phyloP scores from a whole-genome alignment of 139 green algal genomes.

The Picochlorum sp. region DNA sequence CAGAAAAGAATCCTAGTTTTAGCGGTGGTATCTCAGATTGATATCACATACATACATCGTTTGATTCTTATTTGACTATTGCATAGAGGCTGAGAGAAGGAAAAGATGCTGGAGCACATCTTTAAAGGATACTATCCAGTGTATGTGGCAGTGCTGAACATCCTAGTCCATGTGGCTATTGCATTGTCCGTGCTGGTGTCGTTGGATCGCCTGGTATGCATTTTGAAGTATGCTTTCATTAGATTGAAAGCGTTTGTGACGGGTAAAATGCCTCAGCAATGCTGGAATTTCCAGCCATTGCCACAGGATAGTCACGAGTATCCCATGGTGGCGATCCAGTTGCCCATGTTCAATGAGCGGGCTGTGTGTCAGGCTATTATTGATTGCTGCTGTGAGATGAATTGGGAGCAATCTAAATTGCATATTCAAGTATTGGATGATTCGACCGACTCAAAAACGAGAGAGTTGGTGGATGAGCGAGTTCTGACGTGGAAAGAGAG shows the following conservation, averaged over 20 bases:
- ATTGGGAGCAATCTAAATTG: constrained; percentile 59
- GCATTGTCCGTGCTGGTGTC: constrained; percentile 35
- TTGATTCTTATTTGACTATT: too few relatives aligned
- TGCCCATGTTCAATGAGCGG: constrained; percentile 93
- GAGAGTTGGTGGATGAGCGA: constrained; percentile 63
- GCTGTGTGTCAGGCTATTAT: constrained; percentile 74
- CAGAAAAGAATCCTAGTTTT: too few relatives aligned
- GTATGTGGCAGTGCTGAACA: constrained; percentile 38
- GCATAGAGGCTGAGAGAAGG: too few relatives aligned
- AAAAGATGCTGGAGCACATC: too few relatives aligned
- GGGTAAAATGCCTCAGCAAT: constrained; percentile 31
- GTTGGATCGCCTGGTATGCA: constrained; percentile 36
- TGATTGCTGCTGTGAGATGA: constrained; percentile 60
- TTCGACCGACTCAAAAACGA: constrained; percentile 58
- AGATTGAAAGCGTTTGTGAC: constrained; percentile 13
- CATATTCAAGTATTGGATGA: constrained; percentile 80
- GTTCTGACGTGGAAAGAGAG: constrained; percentile 56
- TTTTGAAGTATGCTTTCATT: constrained; percentile 33
- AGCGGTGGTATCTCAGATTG: too few relatives aligned
- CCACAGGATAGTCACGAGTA: constrained; percentile 20
- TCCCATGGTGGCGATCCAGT: constrained; percentile 74
- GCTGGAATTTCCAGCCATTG: constrained; percentile 27
- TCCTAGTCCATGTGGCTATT: constrained; percentile 26
- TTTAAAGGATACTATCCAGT: constrained; percentile 14
- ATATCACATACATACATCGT: too few relatives aligned